phyloP scores from a whole-genome alignment of 2,329 filamentous ascomycete species.

The Coleophoma cylindrospora region DNA sequence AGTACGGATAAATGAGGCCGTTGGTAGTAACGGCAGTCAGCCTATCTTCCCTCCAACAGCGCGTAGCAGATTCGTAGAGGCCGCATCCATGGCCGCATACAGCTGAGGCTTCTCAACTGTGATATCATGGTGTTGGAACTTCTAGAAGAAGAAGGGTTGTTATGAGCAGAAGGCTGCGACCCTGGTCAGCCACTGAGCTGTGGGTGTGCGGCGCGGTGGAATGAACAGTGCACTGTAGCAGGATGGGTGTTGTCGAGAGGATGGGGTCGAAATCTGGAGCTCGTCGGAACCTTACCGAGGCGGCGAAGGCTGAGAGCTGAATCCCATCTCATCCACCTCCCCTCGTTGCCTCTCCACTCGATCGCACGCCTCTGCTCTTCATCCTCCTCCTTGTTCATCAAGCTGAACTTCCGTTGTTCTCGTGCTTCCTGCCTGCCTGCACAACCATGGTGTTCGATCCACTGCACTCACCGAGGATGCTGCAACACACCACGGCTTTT shows the following conservation, averaged over 20 bases:
- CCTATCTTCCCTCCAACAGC: conserved; percentile 14
- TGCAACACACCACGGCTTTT: not conserved
- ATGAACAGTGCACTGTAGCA: not conserved
- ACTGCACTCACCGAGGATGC: not conserved
- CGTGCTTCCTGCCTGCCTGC: not conserved
- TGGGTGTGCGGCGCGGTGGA: not conserved
- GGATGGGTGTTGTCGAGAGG: not conserved
- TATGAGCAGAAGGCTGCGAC: not conserved
- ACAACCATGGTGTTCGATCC: not conserved
- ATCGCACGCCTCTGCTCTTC: not conserved
- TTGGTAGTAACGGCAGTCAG: conserved; percentile 15
- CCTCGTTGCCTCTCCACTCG: not conserved
- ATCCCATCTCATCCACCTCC: not conserved
- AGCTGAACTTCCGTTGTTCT: not conserved
- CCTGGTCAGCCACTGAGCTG: not conserved
- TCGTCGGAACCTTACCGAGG: not conserved
- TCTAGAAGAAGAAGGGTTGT: not conserved
- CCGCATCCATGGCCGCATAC: conserved; percentile 11
- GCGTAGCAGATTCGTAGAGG: conserved; percentile 9
- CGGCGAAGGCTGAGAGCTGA: not conserved
- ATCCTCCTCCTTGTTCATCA: not conserved
- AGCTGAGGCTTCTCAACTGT: not conserved
- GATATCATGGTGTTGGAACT: conserved; percentile 1
- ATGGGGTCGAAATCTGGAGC: not conserved
- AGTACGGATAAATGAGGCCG: conserved; percentile 10